Evolutionary conservation across 2,329 filamentous ascomycete genomes (phyloP).

Genomic region (Cladophialophora exuberans): DNA sequence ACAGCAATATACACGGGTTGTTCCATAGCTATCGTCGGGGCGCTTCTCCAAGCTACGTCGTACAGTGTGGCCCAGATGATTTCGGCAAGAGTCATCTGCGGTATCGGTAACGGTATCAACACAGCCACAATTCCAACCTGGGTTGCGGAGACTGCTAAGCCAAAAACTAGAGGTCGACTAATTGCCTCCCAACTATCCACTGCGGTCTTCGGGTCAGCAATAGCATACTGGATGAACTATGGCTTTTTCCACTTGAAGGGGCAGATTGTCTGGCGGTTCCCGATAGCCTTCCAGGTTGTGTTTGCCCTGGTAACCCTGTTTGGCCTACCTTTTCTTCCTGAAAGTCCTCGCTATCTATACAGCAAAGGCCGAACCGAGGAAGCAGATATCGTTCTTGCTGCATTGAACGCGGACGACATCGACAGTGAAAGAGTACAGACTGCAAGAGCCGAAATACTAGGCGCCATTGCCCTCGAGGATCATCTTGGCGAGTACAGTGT

Average conservation of each 20-base stretch:
- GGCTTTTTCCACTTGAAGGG: slow-evolving; percentile 1
- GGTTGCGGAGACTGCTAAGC: not conserved
- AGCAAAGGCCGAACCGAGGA: slow-evolving; percentile 1
- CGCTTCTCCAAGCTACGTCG: slow-evolving; percentile 45
- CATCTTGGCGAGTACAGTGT: slow-evolving; percentile 4
- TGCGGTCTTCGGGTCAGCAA: not conserved
- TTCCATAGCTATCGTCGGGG: slow-evolving; percentile 48
- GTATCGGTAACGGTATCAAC: slow-evolving; percentile 35
- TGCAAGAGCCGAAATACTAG: slow-evolving; percentile 4
- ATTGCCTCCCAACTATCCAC: not conserved
- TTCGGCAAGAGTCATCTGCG: slow-evolving; percentile 52
- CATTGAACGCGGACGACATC: slow-evolving; percentile 37
- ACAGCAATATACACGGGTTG: slow-evolving; percentile 31
- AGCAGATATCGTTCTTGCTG: not conserved
- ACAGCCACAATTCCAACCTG: slow-evolving; percentile 30
- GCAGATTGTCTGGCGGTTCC: slow-evolving; percentile 6
- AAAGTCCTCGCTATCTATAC: slow-evolving; percentile 7
- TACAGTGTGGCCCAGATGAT: slow-evolving; percentile 45
- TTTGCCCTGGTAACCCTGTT: not conserved
- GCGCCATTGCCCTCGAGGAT: slow-evolving; percentile 12
- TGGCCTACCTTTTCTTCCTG: not conserved
- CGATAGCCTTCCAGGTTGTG: not conserved
- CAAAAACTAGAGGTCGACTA: not conserved
- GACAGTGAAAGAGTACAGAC: slow-evolving; percentile 4
- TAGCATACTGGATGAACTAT: slow-evolving; percentile 5